Conservation (phyloP, 2,329 filamentous ascomycete species). For the Blumeriella jaapii region DNA sequence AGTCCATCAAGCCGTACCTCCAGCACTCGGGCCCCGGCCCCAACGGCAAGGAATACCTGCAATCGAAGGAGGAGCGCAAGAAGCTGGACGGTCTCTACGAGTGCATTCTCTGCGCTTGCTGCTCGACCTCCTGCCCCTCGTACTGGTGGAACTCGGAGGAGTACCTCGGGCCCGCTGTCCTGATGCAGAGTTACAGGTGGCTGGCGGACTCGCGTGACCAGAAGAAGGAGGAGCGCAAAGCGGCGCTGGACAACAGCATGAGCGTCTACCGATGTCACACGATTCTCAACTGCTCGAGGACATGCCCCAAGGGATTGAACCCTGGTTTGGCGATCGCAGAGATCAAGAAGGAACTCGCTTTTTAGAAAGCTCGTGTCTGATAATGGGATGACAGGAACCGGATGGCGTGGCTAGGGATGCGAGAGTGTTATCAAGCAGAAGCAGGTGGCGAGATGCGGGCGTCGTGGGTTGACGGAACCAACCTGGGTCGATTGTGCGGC, state of each 20-base stretch:
- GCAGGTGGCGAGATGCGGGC: conserved; percentile 2
- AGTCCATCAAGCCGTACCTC: conserved; percentile 97
- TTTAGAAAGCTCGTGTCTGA: conserved; percentile 23
- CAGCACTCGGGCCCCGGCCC: conserved; percentile 76
- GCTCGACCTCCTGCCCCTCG: conserved; percentile 96
- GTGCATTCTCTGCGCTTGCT: conserved; percentile 98
- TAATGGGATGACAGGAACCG: conserved; percentile 27
- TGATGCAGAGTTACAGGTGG: conserved; percentile 98
- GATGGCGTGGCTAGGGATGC: too few species aligned
- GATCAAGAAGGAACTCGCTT: conserved; percentile 95
- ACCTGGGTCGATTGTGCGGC: conserved; percentile 11
- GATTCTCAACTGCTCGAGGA: conserved; percentile 96
- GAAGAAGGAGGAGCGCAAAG: conserved; percentile 76
- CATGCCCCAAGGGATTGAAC: conserved; percentile 97
- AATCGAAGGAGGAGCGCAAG: conserved; percentile 82
- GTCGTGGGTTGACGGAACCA: conserved; percentile 7
- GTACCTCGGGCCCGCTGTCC: conserved; percentile 92
- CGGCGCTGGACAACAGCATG: conserved; percentile 95
- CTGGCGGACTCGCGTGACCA: conserved; percentile 90
- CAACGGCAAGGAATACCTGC: conserved; percentile 84
- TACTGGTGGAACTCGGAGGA: conserved; percentile 99
- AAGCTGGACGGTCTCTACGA: conserved; percentile 96
- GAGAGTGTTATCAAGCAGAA: background rate
- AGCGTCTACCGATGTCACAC: conserved; percentile 98
- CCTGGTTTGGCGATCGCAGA: conserved; percentile 89